phyloP scores from a whole-genome alignment of 2,329 filamentous ascomycete species.

The Apiospora phragmitis region DNA sequence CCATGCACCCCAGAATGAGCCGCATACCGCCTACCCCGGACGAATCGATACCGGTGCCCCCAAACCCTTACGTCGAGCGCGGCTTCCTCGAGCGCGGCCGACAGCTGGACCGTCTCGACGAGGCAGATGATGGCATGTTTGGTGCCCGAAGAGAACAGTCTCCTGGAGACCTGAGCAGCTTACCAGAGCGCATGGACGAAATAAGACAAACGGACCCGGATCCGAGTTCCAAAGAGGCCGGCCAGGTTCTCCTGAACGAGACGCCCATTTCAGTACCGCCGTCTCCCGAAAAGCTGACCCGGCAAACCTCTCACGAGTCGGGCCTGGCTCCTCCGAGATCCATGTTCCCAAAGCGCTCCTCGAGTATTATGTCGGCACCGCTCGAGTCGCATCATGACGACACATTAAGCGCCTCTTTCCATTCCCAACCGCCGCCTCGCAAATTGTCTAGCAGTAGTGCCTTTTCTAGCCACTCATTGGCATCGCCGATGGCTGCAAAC shows the following conservation, averaged over 20 bases:
- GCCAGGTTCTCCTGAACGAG: constrained; percentile 30
- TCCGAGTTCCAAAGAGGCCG: constrained; percentile 35
- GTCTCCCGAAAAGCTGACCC: constrained; percentile 46
- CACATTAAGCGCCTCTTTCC: constrained; percentile 53
- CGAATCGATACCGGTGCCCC: constrained; percentile 46
- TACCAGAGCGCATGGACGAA: constrained; percentile 22
- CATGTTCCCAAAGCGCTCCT: constrained; percentile 52
- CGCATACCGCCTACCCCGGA: constrained; percentile 55
- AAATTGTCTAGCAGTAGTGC: constrained; percentile 73
- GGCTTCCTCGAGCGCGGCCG: constrained; percentile 45
- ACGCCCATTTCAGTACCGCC: constrained; percentile 28
- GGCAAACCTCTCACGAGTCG: constrained; percentile 50
- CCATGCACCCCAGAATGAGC: constrained; percentile 76
- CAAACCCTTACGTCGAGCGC: constrained; percentile 42
- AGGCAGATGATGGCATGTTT: constrained; percentile 42
- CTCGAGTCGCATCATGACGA: constrained; percentile 72
- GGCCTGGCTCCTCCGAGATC: constrained; percentile 52
- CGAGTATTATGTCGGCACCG: constrained; percentile 64
- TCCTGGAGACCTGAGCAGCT: constrained; percentile 50
- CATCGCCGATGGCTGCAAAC: constrained; percentile 56
- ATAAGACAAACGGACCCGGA: constrained; percentile 32
- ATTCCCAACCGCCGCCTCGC: constrained; percentile 67
- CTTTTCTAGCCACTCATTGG: constrained; percentile 40
- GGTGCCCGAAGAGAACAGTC: constrained; percentile 60
- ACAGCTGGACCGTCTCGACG: constrained; percentile 38